Conservation (phyloP, 257 asterid genomes). For the Capsicum baccatum region DNA sequence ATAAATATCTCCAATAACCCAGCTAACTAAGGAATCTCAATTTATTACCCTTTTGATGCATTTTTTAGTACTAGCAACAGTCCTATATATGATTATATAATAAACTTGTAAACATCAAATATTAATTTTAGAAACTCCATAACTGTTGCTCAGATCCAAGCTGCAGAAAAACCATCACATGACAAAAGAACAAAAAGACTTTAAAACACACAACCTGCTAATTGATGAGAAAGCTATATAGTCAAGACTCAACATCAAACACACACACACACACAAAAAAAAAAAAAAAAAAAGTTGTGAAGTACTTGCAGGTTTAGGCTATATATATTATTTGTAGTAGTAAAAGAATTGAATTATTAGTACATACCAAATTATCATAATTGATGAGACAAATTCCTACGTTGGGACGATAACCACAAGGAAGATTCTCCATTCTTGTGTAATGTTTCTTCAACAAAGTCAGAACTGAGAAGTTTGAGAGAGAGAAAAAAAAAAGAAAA, state of each 20-base stretch:
- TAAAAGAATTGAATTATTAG: background rate
- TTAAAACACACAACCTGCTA: background rate
- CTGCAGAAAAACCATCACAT: background rate
- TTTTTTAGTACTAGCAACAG: background rate
- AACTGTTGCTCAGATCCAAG: background rate
- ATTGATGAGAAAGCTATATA: too few species aligned
- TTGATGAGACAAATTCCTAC: conserved; percentile 95
- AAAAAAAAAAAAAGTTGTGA: background rate
- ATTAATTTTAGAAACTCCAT: background rate
- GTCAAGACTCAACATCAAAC: too few species aligned
- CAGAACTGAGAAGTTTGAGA: conserved; percentile 18
- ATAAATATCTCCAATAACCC: conserved; percentile 4
- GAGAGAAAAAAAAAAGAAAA: background rate
- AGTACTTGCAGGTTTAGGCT: background rate
- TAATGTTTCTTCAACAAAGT: conserved; percentile 24
- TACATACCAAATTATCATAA: conserved; percentile 65
- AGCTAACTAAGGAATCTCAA: background rate
- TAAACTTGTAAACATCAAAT: background rate
- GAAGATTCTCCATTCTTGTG: conserved; percentile 81
- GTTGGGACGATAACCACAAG: conserved; percentile 98
- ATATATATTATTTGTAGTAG: background rate
- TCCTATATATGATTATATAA: background rate
- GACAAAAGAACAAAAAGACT: background rate
- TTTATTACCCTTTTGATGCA: background rate
- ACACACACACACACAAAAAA: background rate